Evolutionary conservation across 1,139 yeast species (phyloP).

Genomic region (Hansenula lynferdii): DNA sequence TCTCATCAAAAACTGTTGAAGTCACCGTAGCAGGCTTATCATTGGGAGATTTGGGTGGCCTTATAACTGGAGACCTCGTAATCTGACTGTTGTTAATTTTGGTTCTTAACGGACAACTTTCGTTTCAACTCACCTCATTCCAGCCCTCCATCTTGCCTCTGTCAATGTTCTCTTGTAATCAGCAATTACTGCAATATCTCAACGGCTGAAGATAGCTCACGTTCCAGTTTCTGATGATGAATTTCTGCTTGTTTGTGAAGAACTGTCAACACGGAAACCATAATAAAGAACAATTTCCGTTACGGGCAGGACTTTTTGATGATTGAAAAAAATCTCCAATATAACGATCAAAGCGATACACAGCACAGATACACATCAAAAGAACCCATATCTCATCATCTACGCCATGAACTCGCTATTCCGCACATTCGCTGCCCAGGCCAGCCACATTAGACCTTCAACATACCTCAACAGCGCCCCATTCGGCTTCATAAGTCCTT

Average conservation of each 20-base stretch:
- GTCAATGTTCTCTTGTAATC: too few species aligned
- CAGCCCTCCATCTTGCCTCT: conserved; percentile 23
- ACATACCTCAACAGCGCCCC: conserved; percentile 12
- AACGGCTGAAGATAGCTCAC: too few species aligned
- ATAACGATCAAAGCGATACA: too few species aligned
- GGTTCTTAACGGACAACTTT: not conserved
- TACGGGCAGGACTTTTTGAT: too few species aligned
- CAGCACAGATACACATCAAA: too few species aligned
- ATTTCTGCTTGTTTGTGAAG: too few species aligned
- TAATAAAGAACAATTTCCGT: too few species aligned
- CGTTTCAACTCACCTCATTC: conserved; percentile 17
- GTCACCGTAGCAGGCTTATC: conserved; percentile 11
- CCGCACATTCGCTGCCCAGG: conserved; percentile 14
- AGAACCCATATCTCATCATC: too few species aligned
- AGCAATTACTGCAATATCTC: too few species aligned
- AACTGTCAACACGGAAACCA: too few species aligned
- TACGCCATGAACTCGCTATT: conserved; percentile 15
- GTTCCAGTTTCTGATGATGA: too few species aligned
- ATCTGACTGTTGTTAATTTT: conserved; percentile 6
- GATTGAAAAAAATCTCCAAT: too few species aligned
- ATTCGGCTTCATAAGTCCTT: conserved; percentile 22
- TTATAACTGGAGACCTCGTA: conserved; percentile 16
- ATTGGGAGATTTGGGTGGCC: conserved; percentile 16
- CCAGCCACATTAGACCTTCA: conserved; percentile 11
- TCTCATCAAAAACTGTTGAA: conserved; percentile 52